phyloP scores from a whole-genome alignment of 306 rosid species.

The Cicer chorassanicum region DNA sequence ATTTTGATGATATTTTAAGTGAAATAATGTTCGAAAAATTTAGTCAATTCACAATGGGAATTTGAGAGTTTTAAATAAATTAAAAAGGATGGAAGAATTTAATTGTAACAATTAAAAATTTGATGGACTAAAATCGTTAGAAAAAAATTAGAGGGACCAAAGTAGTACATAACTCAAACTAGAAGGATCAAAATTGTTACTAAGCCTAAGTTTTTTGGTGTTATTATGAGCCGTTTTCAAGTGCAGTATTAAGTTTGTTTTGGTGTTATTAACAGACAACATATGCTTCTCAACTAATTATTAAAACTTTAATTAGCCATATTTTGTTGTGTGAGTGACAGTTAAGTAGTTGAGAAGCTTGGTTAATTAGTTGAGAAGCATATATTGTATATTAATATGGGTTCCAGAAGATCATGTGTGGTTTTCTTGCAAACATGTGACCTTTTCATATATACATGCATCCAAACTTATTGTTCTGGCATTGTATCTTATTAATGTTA shows the following conservation, averaged over 20 bases:
- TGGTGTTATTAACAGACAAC: too few species aligned
- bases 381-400: conserved; percentile 13
- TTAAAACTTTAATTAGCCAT: too few species aligned
- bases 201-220: conserved; percentile 9
- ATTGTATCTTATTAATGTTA: background rate
- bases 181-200: background rate
- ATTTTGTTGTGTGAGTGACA: conserved; percentile 9
- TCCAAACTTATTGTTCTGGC: conserved; percentile 11
- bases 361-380: conserved; percentile 20
- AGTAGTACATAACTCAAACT: background rate
- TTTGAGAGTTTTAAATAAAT: too few species aligned
- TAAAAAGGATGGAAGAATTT: too few species aligned
- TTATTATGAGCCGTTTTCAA: conserved; percentile 12
- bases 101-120: background rate
- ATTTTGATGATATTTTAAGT: too few species aligned
- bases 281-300: too few species aligned
- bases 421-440: conserved; percentile 19
- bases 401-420: background rate
- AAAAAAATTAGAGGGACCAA: background rate
- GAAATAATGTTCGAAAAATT: too few species aligned
- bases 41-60: too few species aligned
- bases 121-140: background rate
- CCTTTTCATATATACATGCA: background rate
- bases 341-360: background rate
- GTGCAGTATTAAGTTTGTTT: background rate